A percentile compares a stretch with the other conserved stretches of the same genome.
These are phyloP conservation scores for Caloboletus firmus DNA, from an alignment of 1,284 basidiomycete species.

Conservation along the genomic window DNA sequence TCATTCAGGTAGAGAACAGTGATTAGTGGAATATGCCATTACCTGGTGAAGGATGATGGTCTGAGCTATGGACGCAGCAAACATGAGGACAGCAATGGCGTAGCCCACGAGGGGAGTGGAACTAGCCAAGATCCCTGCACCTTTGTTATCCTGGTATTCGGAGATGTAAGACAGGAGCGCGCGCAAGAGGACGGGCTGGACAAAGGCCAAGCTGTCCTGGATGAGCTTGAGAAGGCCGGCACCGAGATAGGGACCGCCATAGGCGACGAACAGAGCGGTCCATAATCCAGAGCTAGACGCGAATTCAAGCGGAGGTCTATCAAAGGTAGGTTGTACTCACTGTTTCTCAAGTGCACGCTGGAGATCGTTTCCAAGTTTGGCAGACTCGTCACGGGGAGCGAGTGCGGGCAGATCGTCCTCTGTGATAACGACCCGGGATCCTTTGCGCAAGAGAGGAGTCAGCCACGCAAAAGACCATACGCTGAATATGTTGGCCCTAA, in stretches of 20 bases:
- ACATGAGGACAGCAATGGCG: constrained; percentile 78
- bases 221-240: constrained; percentile 71
- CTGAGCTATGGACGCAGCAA: constrained; percentile 71
- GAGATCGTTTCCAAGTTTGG: constrained; percentile 68
- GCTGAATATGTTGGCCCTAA: constrained; percentile 84
- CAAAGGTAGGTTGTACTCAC: constrained; percentile 34
- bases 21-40: constrained; percentile 9
- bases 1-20: neutral
- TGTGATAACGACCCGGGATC: constrained; percentile 60
- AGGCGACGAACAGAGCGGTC: constrained; percentile 72
- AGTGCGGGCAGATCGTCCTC: constrained; percentile 78
- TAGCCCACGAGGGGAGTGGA: constrained; percentile 63
- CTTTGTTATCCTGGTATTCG: constrained; percentile 56
- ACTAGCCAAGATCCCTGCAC: constrained; percentile 13
- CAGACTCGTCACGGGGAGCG: constrained; percentile 69
- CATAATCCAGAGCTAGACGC: constrained; percentile 50
- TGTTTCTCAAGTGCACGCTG: constrained; percentile 59
- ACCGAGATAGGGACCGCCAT: constrained; percentile 74
- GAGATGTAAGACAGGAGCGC: constrained; percentile 82
- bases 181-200: constrained; percentile 88
- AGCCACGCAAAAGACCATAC: constrained; percentile 80
- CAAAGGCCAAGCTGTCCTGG: constrained; percentile 82
- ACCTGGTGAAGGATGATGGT: constrained; percentile 88
- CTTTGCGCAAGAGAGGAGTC: constrained; percentile 74
- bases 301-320: constrained; percentile 3